phyloP scores from a whole-genome alignment of 257 asterid genomes.

The Primulina huaijiensis region DNA sequence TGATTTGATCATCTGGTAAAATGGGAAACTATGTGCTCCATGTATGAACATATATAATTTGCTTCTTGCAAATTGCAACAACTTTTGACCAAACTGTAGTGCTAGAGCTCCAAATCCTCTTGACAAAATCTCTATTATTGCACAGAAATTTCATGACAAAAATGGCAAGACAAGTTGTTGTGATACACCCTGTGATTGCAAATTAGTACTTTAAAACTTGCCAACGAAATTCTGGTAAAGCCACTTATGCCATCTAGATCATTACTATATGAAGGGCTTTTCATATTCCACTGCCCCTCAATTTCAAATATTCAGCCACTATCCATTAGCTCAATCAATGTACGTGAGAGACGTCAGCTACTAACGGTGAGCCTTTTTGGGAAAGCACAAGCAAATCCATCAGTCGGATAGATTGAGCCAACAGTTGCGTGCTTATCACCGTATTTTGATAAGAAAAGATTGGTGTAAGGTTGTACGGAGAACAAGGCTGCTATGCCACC shows the following conservation, averaged over 20 bases:
- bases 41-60: background rate
- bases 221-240: background rate
- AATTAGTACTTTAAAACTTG: constrained; percentile 28
- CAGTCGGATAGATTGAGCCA: constrained; percentile 7
- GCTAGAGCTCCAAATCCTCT: constrained; percentile 23
- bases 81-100: constrained; percentile 29
- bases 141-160: constrained; percentile 30
- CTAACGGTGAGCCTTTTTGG: constrained; percentile 39
- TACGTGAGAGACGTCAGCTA: constrained; percentile 38
- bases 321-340: constrained; percentile 29
- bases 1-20: constrained; percentile 14
- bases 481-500: constrained; percentile 32
- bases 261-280: background rate
- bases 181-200: constrained; percentile 31
- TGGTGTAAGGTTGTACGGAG: constrained; percentile 25
- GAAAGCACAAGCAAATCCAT: constrained; percentile 30
- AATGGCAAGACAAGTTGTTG: constrained; percentile 22
- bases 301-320: constrained; percentile 20
- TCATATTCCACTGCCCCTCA: constrained; percentile 10
- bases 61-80: constrained; percentile 24
- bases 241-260: background rate
- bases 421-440: constrained; percentile 23
- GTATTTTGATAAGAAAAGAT: constrained; percentile 21
- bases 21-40: constrained; percentile 16
- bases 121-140: constrained; percentile 30